A percentile compares a stretch with the other conserved stretches of the same genome.
phyloP scores from a whole-genome alignment of 345 rosid species.

The Combretum micranthum region DNA sequence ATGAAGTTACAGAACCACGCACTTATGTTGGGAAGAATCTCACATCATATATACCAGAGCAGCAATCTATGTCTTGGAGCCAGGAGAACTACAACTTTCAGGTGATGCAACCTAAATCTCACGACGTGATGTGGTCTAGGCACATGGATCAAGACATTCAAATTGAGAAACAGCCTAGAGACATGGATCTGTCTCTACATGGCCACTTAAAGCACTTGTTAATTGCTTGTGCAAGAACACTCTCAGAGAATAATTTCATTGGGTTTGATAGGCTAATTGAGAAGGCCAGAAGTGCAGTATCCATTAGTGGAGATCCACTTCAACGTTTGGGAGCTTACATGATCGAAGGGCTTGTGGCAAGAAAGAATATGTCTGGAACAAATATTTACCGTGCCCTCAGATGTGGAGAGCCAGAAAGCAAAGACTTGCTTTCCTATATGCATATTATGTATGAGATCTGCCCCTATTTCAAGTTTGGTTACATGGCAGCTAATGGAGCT shows the following conservation, averaged over 20 bases:
- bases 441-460: conserved; percentile 59
- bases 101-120: conserved; percentile 26
- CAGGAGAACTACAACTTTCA: conserved; percentile 21
- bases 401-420: conserved; percentile 57
- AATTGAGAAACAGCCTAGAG: conserved; percentile 28
- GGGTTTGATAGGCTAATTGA: conserved; percentile 38
- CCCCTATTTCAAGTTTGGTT: conserved; percentile 69
- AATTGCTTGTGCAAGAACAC: conserved; percentile 52
- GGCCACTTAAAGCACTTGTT: conserved; percentile 42
- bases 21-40: conserved; percentile 17
- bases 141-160: conserved; percentile 20
- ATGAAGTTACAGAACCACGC: conserved; percentile 17
- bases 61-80: conserved; percentile 23
- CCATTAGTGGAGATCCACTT: conserved; percentile 48
- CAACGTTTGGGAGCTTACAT: conserved; percentile 70
- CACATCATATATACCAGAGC: conserved; percentile 23
- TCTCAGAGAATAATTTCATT: conserved; percentile 31
- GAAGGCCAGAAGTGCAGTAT: conserved; percentile 39
- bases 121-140: conserved; percentile 18
- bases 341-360: conserved; percentile 60
- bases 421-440: conserved; percentile 59
- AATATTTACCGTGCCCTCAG: conserved; percentile 38
- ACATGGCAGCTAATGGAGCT: conserved; percentile 79
- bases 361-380: conserved; percentile 44
- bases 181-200: conserved; percentile 20